phyloP scores from a whole-genome alignment of 1,284 basidiomycete genomes.

The Cutaneotrichosporon cavernicola region DNA sequence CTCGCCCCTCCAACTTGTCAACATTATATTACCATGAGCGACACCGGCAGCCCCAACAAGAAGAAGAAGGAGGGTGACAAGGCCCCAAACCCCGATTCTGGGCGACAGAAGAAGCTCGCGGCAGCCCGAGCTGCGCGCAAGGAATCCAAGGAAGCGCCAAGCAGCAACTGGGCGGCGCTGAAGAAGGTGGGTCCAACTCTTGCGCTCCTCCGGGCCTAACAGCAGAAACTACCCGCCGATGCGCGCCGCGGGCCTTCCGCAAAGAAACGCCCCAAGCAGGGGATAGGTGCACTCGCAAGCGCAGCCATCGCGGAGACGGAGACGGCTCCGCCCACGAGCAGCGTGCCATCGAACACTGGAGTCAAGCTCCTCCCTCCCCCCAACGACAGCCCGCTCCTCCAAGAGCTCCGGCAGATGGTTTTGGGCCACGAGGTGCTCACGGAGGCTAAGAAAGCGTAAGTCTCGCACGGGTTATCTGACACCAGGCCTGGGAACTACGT shows the following conservation, averaged over 20 bases:
- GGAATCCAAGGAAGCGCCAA: slow-evolving; percentile 15
- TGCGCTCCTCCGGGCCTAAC: not conserved
- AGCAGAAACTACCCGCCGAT: slow-evolving; percentile 14
- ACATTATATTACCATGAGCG: not conserved
- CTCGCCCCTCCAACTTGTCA: not conserved
- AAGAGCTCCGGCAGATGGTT: slow-evolving; percentile 48
- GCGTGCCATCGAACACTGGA: not conserved
- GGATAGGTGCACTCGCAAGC: not conserved
- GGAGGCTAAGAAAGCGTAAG: slow-evolving; percentile 45
- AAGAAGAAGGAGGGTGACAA: not conserved
- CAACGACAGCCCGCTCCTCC: slow-evolving; percentile 32
- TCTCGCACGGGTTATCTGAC: slow-evolving; percentile 19
- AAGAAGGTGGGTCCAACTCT: slow-evolving; percentile 30
- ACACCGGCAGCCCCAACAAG: not conserved
- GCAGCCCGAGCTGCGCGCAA: not conserved
- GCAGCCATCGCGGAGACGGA: not conserved
- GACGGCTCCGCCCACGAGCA: not conserved
- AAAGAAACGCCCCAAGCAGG: slow-evolving; percentile 8
- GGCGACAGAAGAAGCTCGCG: not conserved
- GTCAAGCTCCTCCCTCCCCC: slow-evolving; percentile 33
- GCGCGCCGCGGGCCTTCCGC: slow-evolving; percentile 1
- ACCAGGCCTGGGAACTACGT: slow-evolving; percentile 52
- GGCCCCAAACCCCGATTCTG: not conserved
- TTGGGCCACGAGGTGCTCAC: slow-evolving; percentile 38
- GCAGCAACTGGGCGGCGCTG: slow-evolving; percentile 45